These are phyloP conservation scores for Cercospora sp. DNA, from an alignment of 2,329 filamentous ascomycete species.

Conservation along the genomic window DNA sequence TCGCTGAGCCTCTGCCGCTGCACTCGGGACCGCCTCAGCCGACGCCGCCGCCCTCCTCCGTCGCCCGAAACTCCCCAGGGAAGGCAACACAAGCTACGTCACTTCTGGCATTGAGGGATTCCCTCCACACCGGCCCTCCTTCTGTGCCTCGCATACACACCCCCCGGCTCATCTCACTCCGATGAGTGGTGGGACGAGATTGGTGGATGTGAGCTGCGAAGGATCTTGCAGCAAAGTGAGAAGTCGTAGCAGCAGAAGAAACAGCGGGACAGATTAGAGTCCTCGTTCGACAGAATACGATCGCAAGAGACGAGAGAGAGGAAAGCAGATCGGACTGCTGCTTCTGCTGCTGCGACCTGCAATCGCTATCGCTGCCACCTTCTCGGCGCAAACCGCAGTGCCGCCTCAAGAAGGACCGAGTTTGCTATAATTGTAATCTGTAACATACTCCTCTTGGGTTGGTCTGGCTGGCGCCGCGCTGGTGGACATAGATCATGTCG, in stretches of 20 bases:
- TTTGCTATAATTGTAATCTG: not conserved
- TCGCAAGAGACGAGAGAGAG: not conserved
- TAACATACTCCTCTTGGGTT: not conserved
- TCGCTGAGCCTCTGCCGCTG: not conserved
- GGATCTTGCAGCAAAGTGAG: slow-evolving; percentile 6
- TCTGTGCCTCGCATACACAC: not conserved
- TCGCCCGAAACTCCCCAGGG: not conserved
- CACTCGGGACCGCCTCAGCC: not conserved
- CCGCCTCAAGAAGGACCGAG: not conserved
- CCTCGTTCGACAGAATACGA: not conserved
- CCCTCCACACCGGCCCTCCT: not conserved
- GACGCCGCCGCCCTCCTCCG: not conserved
- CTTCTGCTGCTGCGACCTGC: slow-evolving; percentile 1
- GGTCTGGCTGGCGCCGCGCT: not conserved
- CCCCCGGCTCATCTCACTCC: slow-evolving; percentile 15
- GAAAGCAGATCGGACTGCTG: not conserved
- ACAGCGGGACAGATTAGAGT: slow-evolving; percentile 12
- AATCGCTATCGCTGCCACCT: not conserved
- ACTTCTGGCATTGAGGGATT: slow-evolving; percentile 9
- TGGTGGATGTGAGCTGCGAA: slow-evolving; percentile 17
- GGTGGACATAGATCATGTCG: slow-evolving; percentile 44
- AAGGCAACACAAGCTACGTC: slow-evolving; percentile 8
- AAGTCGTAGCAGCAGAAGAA: not conserved
- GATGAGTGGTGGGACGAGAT: slow-evolving; percentile 17
- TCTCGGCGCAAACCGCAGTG: not conserved